Evolutionary conservation across 2,329 filamentous ascomycete species (phyloP), one percentile per base, ranked within the genome.

Genomic region (Elsinoe fawcettii): DNA sequence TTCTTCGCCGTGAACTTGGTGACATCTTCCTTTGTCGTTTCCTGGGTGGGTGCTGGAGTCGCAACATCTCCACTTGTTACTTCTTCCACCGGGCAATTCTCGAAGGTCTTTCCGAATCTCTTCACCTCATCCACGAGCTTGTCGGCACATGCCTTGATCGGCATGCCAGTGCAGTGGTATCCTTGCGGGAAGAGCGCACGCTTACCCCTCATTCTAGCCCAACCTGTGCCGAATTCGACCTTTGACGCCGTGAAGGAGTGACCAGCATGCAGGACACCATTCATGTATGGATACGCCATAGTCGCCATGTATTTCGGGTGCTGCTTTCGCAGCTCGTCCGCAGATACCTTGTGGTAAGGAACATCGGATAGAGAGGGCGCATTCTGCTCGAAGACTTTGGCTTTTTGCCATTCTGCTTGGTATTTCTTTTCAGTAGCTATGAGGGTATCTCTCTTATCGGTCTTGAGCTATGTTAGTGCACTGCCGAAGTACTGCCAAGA

Each of bases 91-190:
- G 81, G 78, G 72, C 90, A 95, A 47, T 80, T 77, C 67, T 91
- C 86, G 62, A 97, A 97, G 67, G 90, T 84, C 69, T 86, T 75
- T 20, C 93, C 93, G 67, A 97, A 99, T 75, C 87, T 78, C 73
- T 88, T 84, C 58, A 97, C 86, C 74, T 99, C 93, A 61, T 89
- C 84, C 59, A 86, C 84, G 46, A 99, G 82, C 78, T 97, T 97
- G 77, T 99, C 92, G 56, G 93, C 90, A 67, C 89, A 95, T 5
- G 93, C 91, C 75, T 96, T 96, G 78, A 99, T 99, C 46, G 91
- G 90, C 86, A 99, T 95, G 66, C 93, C 93, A 0, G 92, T 97
- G 75, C 87, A 90, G 78, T 99, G 93, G 77, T 90, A 99, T 30
- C 92, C 93, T 68, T 93, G 86, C 58, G 93, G 93, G 71, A 93